Conservation (phyloP, 306 rosid species). For the Quercus rubra region DNA sequence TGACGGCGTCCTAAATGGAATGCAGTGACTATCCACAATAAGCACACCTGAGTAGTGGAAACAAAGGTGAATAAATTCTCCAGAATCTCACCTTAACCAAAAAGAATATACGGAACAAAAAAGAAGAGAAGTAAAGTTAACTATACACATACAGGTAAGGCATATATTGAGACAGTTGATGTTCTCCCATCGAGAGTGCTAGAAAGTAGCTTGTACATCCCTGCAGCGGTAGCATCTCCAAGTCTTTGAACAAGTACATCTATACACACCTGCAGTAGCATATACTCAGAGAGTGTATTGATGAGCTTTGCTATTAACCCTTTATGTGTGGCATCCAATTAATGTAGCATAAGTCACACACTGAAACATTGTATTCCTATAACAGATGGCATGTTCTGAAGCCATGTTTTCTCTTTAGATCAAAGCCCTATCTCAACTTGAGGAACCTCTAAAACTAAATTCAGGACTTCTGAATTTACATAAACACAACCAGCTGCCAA, state of each 20-base stretch:
- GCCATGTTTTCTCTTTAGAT: background rate
- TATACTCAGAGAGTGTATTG: background rate
- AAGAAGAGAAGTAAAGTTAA: constrained; percentile 1
- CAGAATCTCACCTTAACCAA: background rate
- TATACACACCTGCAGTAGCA: constrained; percentile 70
- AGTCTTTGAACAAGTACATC: constrained; percentile 93
- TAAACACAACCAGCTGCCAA: background rate
- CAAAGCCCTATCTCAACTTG: background rate
- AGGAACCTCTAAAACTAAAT: background rate
- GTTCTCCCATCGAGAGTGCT: constrained; percentile 55
- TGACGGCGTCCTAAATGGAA: constrained; percentile 79
- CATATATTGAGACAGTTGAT: constrained; percentile 65
- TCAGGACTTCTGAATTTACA: background rate
- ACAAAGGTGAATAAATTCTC: background rate
- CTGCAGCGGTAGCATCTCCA: constrained; percentile 97
- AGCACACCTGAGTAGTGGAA: constrained; percentile 58
- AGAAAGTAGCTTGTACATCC: constrained; percentile 79
- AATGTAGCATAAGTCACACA: constrained; percentile 4
- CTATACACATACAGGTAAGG: constrained; percentile 66
- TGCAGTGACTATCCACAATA: constrained; percentile 73
- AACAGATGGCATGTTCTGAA: background rate
- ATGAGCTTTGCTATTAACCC: background rate
- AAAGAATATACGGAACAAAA: background rate
- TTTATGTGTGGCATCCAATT: background rate
- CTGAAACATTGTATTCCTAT: background rate